phyloP scores from a whole-genome alignment of 2,329 filamentous ascomycete species.

The Exserohilum turcica region DNA sequence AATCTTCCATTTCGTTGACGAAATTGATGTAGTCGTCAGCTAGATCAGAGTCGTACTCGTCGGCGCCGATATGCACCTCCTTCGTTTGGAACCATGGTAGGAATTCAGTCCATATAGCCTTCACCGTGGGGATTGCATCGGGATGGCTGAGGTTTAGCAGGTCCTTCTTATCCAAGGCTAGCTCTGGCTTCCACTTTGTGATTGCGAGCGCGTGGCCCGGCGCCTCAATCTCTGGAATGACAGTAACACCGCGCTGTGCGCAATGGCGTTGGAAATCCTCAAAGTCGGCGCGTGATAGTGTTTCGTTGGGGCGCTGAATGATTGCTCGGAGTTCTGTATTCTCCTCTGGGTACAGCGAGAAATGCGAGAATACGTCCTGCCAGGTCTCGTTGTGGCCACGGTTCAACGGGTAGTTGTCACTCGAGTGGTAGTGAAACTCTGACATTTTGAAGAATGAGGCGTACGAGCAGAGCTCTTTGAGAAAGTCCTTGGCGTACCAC shows the following conservation, averaged over 20 bases:
- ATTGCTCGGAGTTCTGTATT: constrained; percentile 42
- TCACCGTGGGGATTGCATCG: constrained; percentile 44
- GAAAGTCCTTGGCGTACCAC: constrained; percentile 51
- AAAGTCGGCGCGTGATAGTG: constrained; percentile 41
- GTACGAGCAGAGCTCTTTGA: constrained; percentile 54
- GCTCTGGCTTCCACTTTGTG: constrained; percentile 49
- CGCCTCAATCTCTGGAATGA: constrained; percentile 47
- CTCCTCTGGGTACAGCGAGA: constrained; percentile 48
- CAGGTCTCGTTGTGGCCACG: constrained; percentile 55
- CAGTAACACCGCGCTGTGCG: constrained; percentile 43
- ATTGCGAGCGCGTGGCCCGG: constrained; percentile 46
- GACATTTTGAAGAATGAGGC: constrained; percentile 56
- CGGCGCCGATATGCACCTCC: constrained; percentile 47
- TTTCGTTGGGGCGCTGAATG: constrained; percentile 45
- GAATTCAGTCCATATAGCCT: constrained; percentile 47
- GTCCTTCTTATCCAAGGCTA: constrained; percentile 44
- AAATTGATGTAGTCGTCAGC: constrained; percentile 47
- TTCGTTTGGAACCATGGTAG: constrained; percentile 48
- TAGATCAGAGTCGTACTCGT: constrained; percentile 44
- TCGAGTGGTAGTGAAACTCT: constrained; percentile 58
- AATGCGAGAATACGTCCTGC: constrained; percentile 54
- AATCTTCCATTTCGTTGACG: constrained; percentile 45
- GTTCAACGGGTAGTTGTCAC: constrained; percentile 57
- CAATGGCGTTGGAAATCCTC: constrained; percentile 45
- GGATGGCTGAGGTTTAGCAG: constrained; percentile 46